Conservation (phyloP, 768 basidiomycete genomes). For the Crassisporium funariophilum region DNA sequence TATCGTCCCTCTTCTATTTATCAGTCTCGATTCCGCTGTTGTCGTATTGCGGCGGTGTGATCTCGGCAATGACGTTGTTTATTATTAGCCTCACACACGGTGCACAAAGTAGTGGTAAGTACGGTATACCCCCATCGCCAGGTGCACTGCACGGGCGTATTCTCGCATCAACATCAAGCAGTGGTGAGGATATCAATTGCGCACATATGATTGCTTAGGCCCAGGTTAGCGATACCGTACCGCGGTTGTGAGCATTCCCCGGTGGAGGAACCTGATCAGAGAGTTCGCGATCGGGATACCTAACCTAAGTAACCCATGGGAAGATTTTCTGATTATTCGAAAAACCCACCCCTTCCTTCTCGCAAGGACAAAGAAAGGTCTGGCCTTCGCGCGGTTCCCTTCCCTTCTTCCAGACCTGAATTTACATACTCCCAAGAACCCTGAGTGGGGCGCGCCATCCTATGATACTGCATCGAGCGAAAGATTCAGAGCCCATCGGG, state of each 20-base stretch:
- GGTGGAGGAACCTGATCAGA: too few relatives aligned
- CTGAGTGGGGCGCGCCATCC: slow-evolving; percentile 8
- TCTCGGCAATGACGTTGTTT: slow-evolving; percentile 13
- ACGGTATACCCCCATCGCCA: not conserved
- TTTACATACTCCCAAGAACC: slow-evolving; percentile 21
- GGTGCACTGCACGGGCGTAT: too few relatives aligned
- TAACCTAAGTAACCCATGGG: slow-evolving; percentile 10
- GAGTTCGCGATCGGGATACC: slow-evolving; percentile 11
- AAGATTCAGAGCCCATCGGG: slow-evolving; percentile 15
- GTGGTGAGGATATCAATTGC: too few relatives aligned
- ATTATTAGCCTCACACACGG: slow-evolving; percentile 6
- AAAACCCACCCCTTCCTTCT: slow-evolving; percentile 12
- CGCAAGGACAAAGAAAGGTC: slow-evolving; percentile 11
- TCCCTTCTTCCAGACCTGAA: slow-evolving; percentile 21
- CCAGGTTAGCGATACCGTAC: too few relatives aligned
- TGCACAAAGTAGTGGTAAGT: not conserved
- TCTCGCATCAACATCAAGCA: too few relatives aligned
- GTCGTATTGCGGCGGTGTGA: slow-evolving; percentile 16
- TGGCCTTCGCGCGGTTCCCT: slow-evolving; percentile 11
- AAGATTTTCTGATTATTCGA: too few relatives aligned
- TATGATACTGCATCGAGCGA: too few relatives aligned
- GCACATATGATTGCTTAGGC: too few relatives aligned
- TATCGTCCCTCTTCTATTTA: slow-evolving; percentile 12
- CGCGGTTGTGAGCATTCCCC: too few relatives aligned
- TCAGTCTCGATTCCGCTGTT: slow-evolving; percentile 16